Conservation (phyloP, 495 filamentous ascomycete genomes). For the Penicillium flavigenum region DNA sequence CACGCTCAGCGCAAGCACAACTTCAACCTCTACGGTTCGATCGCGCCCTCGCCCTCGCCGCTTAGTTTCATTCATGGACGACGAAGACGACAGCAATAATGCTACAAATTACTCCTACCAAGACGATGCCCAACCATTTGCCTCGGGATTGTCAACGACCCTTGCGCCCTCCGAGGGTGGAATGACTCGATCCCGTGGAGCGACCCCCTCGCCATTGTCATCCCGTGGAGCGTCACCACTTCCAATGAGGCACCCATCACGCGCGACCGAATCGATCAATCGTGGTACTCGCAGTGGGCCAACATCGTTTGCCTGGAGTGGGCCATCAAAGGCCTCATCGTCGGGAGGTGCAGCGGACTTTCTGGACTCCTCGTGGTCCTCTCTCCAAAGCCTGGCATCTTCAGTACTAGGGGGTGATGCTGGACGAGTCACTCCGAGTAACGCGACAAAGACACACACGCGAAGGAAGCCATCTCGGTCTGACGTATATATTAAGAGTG, state of each 20-base stretch:
- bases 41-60: constrained; percentile 47
- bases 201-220: constrained; percentile 44
- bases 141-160: constrained; percentile 36
- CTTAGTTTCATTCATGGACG: constrained; percentile 44
- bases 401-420: constrained; percentile 51
- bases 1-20: constrained; percentile 34
- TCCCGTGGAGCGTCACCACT: constrained; percentile 50
- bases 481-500: constrained; percentile 41
- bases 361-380: constrained; percentile 54
- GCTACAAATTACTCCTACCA: constrained; percentile 20
- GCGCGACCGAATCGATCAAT: constrained; percentile 31
- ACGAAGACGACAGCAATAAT: constrained; percentile 30
- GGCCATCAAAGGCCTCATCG: constrained; percentile 29
- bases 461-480: constrained; percentile 48
- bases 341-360: constrained; percentile 44
- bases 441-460: constrained; percentile 29
- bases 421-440: constrained; percentile 34
- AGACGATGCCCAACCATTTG: constrained; percentile 31
- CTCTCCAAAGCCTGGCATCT: constrained; percentile 53
- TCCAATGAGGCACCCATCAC: constrained; percentile 47
- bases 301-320: constrained; percentile 33
- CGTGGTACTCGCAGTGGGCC: constrained; percentile 23
- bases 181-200: constrained; percentile 39
- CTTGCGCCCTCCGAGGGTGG: constrained; percentile 27
- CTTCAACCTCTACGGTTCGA: constrained; percentile 42